A percentile compares a stretch with the other conserved stretches of the same genome.
phyloP scores from a whole-genome alignment of 2,329 filamentous ascomycete species.

The Drechslerella dactyloides region DNA sequence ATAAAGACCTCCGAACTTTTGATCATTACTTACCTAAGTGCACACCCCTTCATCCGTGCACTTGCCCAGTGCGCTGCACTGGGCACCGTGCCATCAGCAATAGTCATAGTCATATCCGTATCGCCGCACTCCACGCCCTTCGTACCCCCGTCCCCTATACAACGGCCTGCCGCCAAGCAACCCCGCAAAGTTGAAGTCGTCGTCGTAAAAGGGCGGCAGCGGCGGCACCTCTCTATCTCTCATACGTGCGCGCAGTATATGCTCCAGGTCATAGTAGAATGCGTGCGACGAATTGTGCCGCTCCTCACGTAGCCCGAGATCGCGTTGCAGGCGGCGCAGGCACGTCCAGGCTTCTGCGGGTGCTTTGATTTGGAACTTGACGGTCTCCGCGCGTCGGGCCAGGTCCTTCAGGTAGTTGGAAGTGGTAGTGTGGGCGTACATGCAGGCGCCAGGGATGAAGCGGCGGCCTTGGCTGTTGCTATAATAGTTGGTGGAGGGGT shows the following conservation, averaged over 20 bases:
- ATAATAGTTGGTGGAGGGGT: slow-evolving; percentile 4
- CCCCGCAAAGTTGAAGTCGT: too few relatives aligned
- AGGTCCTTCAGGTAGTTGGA: slow-evolving; percentile 29
- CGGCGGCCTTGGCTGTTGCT: slow-evolving; percentile 9
- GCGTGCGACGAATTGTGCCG: slow-evolving; percentile 17
- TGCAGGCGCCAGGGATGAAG: slow-evolving; percentile 17
- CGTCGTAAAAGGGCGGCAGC: too few relatives aligned
- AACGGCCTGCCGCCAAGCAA: too few relatives aligned
- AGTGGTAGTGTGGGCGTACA: slow-evolving; percentile 5
- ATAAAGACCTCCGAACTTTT: too few relatives aligned
- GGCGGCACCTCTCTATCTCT: too few relatives aligned
- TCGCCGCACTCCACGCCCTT: too few relatives aligned
- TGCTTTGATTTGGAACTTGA: slow-evolving; percentile 24
- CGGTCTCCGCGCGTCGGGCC: slow-evolving; percentile 21
- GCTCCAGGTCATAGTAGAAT: slow-evolving; percentile 12
- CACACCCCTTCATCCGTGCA: too few relatives aligned
- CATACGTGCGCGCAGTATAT: neutral
- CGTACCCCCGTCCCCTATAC: too few relatives aligned
- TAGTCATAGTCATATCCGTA: too few relatives aligned
- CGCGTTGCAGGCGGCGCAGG: slow-evolving; percentile 17
- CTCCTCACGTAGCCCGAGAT: slow-evolving; percentile 21
- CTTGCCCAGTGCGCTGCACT: too few relatives aligned
- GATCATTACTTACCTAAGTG: too few relatives aligned
- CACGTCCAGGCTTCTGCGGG: slow-evolving; percentile 20
- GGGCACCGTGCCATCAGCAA: too few relatives aligned